Base-by-base conservation (phyloP, 305 asterid genomes). In the Plantago rigida region DNA sequence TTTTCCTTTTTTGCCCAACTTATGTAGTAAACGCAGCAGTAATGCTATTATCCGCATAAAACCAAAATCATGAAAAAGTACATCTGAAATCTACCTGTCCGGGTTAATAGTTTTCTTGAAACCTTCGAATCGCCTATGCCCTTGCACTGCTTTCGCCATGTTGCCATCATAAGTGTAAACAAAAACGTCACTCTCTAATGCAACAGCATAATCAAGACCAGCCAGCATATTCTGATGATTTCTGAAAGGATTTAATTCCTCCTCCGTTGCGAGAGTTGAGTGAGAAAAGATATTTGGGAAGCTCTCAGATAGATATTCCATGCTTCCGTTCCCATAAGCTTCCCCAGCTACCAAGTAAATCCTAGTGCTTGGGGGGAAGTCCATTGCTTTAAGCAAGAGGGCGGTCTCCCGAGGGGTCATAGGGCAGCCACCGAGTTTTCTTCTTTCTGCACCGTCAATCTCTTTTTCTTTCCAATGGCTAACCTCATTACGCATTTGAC, bases 71-170 rank as follows among this genome's bases (percentile, higher is more conserved):
- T 13, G 3, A 28, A 26, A 14, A 12, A 17, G 19, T 41, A 12
- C 59, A 39, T 36, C 22, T 44, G 46, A 36, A 13, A 14, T 13
- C 4, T 77, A 87, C 96, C 96, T 88, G 81, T 92, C 94, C 14
- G 96, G 94, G 73, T 77, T 84, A 26, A 92, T 75, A 62, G 96
- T 92, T 73, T 86, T 86, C 91, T 82, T 86, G 81, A 92, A 92
- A 62, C 83, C 79, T 75, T 86, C 99, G 6, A 84, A 88, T 5
- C 99, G 89, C 56, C 99, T 79, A 63, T 92, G 96, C 42, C 99
- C 99, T 76, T 88, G 94, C 9, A 92, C 99, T n/a, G 99, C 99
- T 81, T 92, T 92, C 2, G 99, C 99, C 99, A 92, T 92, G 64
- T 92, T 92, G 29, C 99, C 99, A 71, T 92, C 96, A 44, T 92